phyloP scores from a whole-genome alignment of 495 filamentous ascomycete genomes.

The Daldinia decipiens region DNA sequence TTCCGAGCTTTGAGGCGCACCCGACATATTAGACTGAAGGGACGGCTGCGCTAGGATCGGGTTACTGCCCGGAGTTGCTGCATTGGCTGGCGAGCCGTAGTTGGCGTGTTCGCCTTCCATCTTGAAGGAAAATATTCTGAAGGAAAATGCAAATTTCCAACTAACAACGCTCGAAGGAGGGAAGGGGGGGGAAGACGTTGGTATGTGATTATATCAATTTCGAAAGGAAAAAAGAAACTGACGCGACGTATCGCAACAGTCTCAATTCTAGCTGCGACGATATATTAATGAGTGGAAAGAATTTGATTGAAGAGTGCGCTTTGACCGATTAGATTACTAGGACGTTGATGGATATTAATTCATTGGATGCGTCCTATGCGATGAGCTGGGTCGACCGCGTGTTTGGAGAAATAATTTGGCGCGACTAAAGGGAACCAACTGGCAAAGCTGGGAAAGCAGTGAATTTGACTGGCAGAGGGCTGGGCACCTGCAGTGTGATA shows the following conservation, averaged over 20 bases:
- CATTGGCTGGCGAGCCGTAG: slow-evolving; percentile 65
- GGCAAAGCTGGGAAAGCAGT: slow-evolving; percentile 14
- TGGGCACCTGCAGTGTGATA: background rate
- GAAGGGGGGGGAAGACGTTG: slow-evolving; percentile 3
- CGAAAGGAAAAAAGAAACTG: slow-evolving; percentile 24
- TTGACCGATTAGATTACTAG: slow-evolving; percentile 27
- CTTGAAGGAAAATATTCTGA: slow-evolving; percentile 30
- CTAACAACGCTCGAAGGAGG: slow-evolving; percentile 28
- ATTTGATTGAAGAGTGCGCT: slow-evolving; percentile 32
- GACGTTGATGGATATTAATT: slow-evolving; percentile 32
- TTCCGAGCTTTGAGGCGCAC: slow-evolving; percentile 46
- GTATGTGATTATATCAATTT: slow-evolving; percentile 15
- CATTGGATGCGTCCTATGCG: slow-evolving; percentile 23
- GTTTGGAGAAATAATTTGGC: slow-evolving; percentile 54
- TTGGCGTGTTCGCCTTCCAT: slow-evolving; percentile 66
- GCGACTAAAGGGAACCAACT: slow-evolving; percentile 40
- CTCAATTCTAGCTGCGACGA: slow-evolving; percentile 18
- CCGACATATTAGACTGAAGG: slow-evolving; percentile 52
- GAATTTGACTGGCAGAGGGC: slow-evolving; percentile 5
- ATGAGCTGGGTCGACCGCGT: slow-evolving; percentile 44
- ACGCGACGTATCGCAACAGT: slow-evolving; percentile 39
- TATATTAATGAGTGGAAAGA: slow-evolving; percentile 25
- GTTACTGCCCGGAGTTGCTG: slow-evolving; percentile 60
- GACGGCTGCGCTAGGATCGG: slow-evolving; percentile 63
- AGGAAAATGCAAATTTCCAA: slow-evolving; percentile 19